Base-by-base conservation (phyloP, 106 monocot species). In the Triglochin maritima region DNA sequence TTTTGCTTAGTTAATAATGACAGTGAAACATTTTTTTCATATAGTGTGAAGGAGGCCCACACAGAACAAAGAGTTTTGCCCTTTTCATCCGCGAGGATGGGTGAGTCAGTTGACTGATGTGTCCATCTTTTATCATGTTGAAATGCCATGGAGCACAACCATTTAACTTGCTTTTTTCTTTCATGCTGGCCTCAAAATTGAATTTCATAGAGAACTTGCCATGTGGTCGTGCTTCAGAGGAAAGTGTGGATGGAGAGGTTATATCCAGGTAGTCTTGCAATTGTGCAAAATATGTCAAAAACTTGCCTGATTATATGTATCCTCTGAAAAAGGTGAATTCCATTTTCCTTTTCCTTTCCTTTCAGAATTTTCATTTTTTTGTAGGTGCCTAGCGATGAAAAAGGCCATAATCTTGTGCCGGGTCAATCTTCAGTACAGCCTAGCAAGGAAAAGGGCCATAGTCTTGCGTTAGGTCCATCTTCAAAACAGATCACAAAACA, bases 201-300 rank as follows among this genome's bases (percentile, higher is more conserved):
- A n/a, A n/a, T n/a, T n/a, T n/a, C 57, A 77, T 77, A 72, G 72
- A 62, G 49, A 64, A 16, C 50, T 71, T 17, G 87, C 87, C 41
- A 56, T 71, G 59, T 94, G 94, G 94, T 52, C 44, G 7, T 94
- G 94, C 82, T 81, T 83, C 63, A 87, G 94, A 79, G 79, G 47
- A 50, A 87, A 82, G 68, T 94, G 94, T 76, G 85, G 85, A 44
- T 89, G 85, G 87, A 79, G 56, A 17, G 89, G 89, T 16, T 17
- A 49, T 65, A 46, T 78, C 45, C 43, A 81, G 82, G 92, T 89
- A 69, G 50, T 84, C n/a, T n/a, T n/a, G n/a, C n/a, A n/a, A 71
- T 62, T 6, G 43, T 57, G n/a, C 17, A 45, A 17, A n/a, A 51
- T 7, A 61, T 7, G 7, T 11, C n/a, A 53, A n/a, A 64, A 64